A percentile compares a stretch with the other conserved stretches of the same genome.
Evolutionary conservation across 495 filamentous ascomycete species (phyloP).

Genomic region (Trichoderma orchidacearum): DNA sequence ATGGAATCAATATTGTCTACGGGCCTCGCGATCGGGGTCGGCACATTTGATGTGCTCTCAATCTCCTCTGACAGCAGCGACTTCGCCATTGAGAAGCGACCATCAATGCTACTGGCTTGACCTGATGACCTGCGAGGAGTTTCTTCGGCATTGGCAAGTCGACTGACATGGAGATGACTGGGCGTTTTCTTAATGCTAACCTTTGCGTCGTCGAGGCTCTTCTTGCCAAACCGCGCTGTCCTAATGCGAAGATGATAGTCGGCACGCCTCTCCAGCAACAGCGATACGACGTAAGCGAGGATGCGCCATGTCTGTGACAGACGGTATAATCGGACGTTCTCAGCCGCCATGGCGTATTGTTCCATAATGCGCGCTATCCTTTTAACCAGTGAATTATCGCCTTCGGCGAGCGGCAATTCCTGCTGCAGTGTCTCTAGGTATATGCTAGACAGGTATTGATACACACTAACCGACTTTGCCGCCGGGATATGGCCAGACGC

Average conservation of each 20-base stretch:
- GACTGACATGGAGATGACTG: not conserved
- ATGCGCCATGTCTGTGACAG: constrained; percentile 68
- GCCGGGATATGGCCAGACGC: constrained; percentile 46
- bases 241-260: constrained; percentile 38
- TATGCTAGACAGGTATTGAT: constrained; percentile 44
- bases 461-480: constrained; percentile 35
- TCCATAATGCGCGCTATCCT: constrained; percentile 41
- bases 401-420: constrained; percentile 18
- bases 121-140: constrained; percentile 20
- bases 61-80: constrained; percentile 36
- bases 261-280: constrained; percentile 44
- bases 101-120: constrained; percentile 15
- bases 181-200: not conserved
- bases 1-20: constrained; percentile 21
- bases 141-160: constrained; percentile 11
- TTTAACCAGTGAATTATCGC: constrained; percentile 15
- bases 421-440: constrained; percentile 38
- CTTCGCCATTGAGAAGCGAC: constrained; percentile 8
- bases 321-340: constrained; percentile 42
- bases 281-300: constrained; percentile 44
- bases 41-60: constrained; percentile 63
- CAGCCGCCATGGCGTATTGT: constrained; percentile 48
- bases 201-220: not conserved
- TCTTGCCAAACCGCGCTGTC: constrained; percentile 9
- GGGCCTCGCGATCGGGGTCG: constrained; percentile 65